A percentile compares a stretch with the other conserved stretches of the same genome.
Evolutionary conservation across 306 rosid genomes (phyloP).

Genomic region (Gleditsia sinensis): DNA sequence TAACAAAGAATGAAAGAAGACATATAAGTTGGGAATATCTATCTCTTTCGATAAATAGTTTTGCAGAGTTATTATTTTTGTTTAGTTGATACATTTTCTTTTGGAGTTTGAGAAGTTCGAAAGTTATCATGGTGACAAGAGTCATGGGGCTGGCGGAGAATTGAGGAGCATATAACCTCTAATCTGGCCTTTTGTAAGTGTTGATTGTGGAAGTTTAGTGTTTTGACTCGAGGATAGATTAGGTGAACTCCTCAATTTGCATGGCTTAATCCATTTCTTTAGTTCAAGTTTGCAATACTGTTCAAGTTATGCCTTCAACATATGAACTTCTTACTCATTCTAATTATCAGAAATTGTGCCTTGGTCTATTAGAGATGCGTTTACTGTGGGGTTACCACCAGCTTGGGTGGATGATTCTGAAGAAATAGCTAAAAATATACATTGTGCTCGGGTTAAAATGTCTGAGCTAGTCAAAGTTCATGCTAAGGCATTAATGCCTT

Average conservation of each 20-base stretch:
- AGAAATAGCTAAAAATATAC: slow-evolving; percentile 62
- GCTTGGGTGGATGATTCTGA: slow-evolving; percentile 88
- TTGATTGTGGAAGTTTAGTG: background rate
- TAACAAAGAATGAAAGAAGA: background rate
- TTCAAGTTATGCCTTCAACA: background rate
- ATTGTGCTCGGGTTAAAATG: slow-evolving; percentile 59
- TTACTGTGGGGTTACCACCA: slow-evolving; percentile 76
- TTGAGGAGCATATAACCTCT: background rate
- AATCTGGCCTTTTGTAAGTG: background rate
- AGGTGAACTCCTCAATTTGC: background rate
- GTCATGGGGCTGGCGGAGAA: background rate
- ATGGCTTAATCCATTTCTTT: background rate
- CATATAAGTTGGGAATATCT: background rate
- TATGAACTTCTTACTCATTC: slow-evolving; percentile 6
- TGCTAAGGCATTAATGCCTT: slow-evolving; percentile 73
- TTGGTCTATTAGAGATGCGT: slow-evolving; percentile 62
- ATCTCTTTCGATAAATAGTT: background rate
- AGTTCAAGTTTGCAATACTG: background rate
- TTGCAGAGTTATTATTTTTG: background rate
- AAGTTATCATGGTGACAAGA: background rate
- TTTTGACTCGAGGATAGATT: slow-evolving; percentile 22
- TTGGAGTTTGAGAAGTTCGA: background rate
- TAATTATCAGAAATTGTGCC: slow-evolving; percentile 25
- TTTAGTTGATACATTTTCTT: background rate
- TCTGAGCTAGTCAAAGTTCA: slow-evolving; percentile 70